These are phyloP conservation scores for Hemileccinum impolitum DNA, from an alignment of 768 basidiomycete species.

Conservation along the genomic window DNA sequence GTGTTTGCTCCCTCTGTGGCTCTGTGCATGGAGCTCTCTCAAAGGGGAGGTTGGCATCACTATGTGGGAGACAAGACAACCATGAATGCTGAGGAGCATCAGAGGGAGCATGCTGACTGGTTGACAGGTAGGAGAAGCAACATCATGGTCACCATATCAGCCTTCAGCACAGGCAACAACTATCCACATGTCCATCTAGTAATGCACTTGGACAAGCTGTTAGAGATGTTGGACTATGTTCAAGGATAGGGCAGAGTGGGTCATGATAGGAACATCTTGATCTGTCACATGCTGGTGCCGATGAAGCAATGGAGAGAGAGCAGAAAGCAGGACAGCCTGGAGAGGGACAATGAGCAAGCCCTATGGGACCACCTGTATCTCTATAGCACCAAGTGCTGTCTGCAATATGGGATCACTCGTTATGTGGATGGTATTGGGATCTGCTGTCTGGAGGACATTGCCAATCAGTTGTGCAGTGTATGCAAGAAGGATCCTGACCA, in stretches of 20 bases:
- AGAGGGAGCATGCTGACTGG: slow-evolving; percentile 8
- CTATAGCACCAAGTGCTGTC: slow-evolving; percentile 3
- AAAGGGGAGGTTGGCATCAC: not conserved
- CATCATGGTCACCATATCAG: slow-evolving; percentile 21
- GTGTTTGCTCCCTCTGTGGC: slow-evolving; percentile 8
- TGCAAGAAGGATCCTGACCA: not conserved
- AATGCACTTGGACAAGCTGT: slow-evolving; percentile 18
- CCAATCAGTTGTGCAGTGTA: not conserved
- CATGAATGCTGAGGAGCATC: not conserved
- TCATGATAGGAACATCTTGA: slow-evolving; percentile 11
- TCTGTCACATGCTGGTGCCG: not conserved
- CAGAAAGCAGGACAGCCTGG: not conserved
- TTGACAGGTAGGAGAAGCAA: not conserved
- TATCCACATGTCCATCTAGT: slow-evolving; percentile 17
- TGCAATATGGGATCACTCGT: not conserved
- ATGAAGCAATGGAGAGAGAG: not conserved
- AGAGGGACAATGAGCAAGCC: not conserved
- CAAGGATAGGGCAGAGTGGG: slow-evolving; percentile 24
- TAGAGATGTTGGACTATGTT: slow-evolving; percentile 17
- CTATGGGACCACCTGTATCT: not conserved
- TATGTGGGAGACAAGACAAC: slow-evolving; percentile 13
- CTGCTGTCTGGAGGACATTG: not conserved
- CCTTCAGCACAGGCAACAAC: slow-evolving; percentile 29
- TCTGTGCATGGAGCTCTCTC: not conserved
- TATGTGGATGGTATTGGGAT: not conserved